Conservation (phyloP, 2,329 filamentous ascomycete genomes). For the Aspergillus quadrilineatus region DNA sequence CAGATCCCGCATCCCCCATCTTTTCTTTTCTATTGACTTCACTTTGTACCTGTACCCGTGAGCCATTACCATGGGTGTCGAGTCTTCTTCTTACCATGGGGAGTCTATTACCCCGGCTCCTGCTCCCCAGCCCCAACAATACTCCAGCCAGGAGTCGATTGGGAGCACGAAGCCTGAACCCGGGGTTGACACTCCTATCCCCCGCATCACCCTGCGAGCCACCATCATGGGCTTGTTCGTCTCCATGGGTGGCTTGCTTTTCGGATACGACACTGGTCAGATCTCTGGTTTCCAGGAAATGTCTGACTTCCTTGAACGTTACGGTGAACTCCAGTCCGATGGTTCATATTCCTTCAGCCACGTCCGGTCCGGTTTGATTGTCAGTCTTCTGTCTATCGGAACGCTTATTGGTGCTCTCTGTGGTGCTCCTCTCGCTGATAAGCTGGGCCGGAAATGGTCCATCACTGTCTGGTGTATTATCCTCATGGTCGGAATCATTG, state of each 20-base stretch:
- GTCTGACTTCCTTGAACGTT: slow-evolving; percentile 42
- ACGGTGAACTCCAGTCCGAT: slow-evolving; percentile 33
- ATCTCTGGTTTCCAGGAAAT: slow-evolving; percentile 47
- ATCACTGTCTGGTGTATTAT: slow-evolving; percentile 43
- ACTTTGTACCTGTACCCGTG: neutral
- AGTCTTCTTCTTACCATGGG: slow-evolving; percentile 31
- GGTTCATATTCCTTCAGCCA: slow-evolving; percentile 40
- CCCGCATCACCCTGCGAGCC: slow-evolving; percentile 38
- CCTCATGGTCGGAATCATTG: slow-evolving; percentile 42
- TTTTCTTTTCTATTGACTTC: neutral
- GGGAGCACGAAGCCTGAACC: slow-evolving; percentile 25
- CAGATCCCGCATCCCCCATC: slow-evolving; percentile 5
- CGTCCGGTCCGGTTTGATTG: slow-evolving; percentile 44
- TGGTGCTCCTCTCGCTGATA: slow-evolving; percentile 44
- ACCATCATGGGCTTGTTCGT: slow-evolving; percentile 46
- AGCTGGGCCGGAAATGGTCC: slow-evolving; percentile 44
- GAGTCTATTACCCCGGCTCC: slow-evolving; percentile 34
- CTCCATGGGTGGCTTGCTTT: slow-evolving; percentile 49
- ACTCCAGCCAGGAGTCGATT: slow-evolving; percentile 28
- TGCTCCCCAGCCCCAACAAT: slow-evolving; percentile 19
- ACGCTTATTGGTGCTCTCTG: slow-evolving; percentile 43
- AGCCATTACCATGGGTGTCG: slow-evolving; percentile 29
- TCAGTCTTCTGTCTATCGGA: slow-evolving; percentile 45
- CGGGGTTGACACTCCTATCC: slow-evolving; percentile 33
- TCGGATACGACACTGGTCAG: slow-evolving; percentile 48